A percentile compares a stretch with the other conserved stretches of the same genome.
Conservation (phyloP, 148 eudicot species). For the Nyssa sinensis region DNA sequence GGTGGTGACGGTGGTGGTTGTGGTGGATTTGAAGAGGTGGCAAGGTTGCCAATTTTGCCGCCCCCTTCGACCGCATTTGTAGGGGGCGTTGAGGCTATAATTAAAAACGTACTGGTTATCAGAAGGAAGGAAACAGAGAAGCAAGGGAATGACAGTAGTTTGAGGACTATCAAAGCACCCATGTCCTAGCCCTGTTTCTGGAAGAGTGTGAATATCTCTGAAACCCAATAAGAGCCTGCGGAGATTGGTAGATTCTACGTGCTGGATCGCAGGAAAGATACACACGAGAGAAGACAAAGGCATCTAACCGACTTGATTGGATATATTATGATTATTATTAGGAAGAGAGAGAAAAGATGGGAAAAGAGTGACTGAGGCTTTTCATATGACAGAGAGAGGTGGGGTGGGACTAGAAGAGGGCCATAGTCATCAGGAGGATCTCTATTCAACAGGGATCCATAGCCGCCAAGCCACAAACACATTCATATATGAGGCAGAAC, state of each 20-base stretch:
- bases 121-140: background rate
- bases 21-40: constrained; percentile 13
- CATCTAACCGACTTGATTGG: background rate
- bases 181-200: background rate
- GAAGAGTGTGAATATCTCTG: background rate
- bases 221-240: background rate
- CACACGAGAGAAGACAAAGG: constrained; percentile 2
- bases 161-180: background rate
- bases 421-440: no score
- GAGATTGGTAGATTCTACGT: constrained; percentile 9
- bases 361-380: background rate
- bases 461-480: no score
- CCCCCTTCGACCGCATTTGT: no score
- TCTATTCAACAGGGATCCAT: no score
- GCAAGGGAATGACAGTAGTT: no score
- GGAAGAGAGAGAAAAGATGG: background rate
- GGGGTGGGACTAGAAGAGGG: no score
- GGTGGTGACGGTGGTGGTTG: constrained; percentile 24
- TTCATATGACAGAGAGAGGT: no score
- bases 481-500: no score
- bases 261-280: constrained; percentile 5
- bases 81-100: background rate
- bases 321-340: background rate
- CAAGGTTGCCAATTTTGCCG: no score
- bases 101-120: background rate